Evolutionary conservation across 768 basidiomycete species (phyloP), one percentile per base, ranked within the genome.

Genomic region (Macrocybe gigantea): DNA sequence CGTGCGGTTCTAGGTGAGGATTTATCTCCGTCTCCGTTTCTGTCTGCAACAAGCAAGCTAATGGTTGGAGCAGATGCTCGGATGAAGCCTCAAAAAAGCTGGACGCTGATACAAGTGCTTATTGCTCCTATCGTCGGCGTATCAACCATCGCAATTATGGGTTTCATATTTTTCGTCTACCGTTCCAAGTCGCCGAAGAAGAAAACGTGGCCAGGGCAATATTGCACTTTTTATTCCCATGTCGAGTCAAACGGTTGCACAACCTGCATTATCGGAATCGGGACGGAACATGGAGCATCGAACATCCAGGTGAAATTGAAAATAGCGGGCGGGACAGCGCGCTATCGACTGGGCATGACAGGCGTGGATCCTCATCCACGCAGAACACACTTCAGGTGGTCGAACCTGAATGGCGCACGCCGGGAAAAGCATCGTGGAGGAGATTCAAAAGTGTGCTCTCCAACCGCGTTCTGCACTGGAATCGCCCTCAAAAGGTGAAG

Each of bases 221-320:
- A 15, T 13, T 38, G 38, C 32, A 30, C 13, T 13, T 47, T 29
- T 15, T 11, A 12, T 2, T 37, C 34, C 38, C 44, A 8, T 38
- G 44, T 32, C 42, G 30, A 22, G 14, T 52, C 30, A 40, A 36
- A 11, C 49, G 53, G 9, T 38, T 50, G 9, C 50, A 38, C 0
- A 49, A 47, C 38, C 49, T 62, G 31, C 52, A 34, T 13, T 48
- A 41, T 8, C 37, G 12, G 11, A 32, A 6, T 8, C 50, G 46
- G 30, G 33, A 41, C 33, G 33, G 29, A 11, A 8, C 37, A 33
- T 60, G 55, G 45, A 44, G 41, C 5, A 60, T 62, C 33, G 61
- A 62, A 47, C 44, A 14, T 8, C 11, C 48, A 7, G 48, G 39
- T 29, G 53, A 49, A 9, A 43, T 31, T 9, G 53, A 58, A 33